Base-by-base conservation (phyloP, 2,329 filamentous ascomycete genomes). In the Ceratocystis eucalypticola region DNA sequence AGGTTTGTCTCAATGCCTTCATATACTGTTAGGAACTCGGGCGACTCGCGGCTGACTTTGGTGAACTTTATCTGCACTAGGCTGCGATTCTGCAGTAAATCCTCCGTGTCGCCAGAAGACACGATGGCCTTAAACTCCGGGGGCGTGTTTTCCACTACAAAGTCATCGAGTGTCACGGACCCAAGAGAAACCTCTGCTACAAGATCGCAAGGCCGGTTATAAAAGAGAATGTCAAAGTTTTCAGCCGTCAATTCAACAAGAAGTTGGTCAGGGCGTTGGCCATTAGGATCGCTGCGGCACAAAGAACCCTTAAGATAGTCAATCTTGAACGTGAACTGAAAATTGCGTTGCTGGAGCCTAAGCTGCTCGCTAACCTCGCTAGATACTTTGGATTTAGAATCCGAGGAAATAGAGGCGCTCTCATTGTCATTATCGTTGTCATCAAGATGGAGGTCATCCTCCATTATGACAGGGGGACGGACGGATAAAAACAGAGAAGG, bases 91-190 rank as follows among this genome's bases (percentile, higher is more conserved):
- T 88, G 84, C 59, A 87, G 82, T 30, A 88, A 85, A 72, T 96
- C 93, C 55, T 87, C 84, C 5, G 77, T 75, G 62, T 87, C 85
- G 0, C 84, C 84, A 0, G 94, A 96, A 0, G 92, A 96, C n/a
- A 99, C 85, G 63, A 99, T 95, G 30, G 93, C 93, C 76, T 94
- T 96, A 80, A 99, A 99, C 72, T 97, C 93, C 6, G 88, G 87
- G 0, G 89, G 79, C 0, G 91, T 86, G 65, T 93, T 88, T 70
- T 94, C 93, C 7, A 99, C 93, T 5, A 68, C 67, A 73, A 97
- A 92, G 73, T 99, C 94, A 72, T 97, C 93, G 2, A 99, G 85
- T 0, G 88, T 90, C 20, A 99, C 80, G 1, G 91, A 92, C 15
- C 89, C 88, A 8, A 99, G 81, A 0, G 91, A 86, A 30, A 99